These are phyloP conservation scores for Magnusiomyces paraingens DNA, from an alignment of 1,139 yeast species.

Conservation along the genomic window DNA sequence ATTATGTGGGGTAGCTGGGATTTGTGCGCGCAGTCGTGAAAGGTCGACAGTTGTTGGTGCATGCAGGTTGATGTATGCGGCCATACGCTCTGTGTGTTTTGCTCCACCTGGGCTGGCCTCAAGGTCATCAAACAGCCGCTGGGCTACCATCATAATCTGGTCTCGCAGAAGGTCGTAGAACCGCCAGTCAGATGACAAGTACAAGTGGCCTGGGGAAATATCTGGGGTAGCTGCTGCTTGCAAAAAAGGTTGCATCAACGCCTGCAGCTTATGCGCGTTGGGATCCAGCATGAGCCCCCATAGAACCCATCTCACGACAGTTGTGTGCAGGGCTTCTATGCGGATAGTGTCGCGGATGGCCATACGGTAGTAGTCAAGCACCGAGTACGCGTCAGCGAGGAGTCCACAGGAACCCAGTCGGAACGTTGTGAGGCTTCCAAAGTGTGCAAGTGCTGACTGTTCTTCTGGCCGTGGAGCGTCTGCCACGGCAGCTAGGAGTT, in stretches of 20 bases:
- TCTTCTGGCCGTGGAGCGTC: neutral
- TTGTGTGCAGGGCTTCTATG: neutral
- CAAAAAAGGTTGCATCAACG: neutral
- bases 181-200: neutral
- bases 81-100: too few species aligned
- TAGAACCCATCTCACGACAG: neutral
- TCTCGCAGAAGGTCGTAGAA: constrained; percentile 1
- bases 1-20: neutral
- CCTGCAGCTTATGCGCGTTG: neutral
- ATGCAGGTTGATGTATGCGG: too few species aligned
- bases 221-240: neutral
- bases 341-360: neutral
- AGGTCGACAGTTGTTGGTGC: neutral
- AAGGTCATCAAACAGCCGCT: neutral
- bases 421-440: neutral
- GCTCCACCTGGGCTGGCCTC: neutral
- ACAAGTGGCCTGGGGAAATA: neutral
- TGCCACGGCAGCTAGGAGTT: neutral
- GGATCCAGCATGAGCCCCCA: neutral
- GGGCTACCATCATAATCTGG: neutral
- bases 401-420: neutral
- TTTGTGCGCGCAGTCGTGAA: neutral
- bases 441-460: neutral
- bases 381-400: neutral
- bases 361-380: neutral